Evolutionary conservation across 371 early-diverging fungal species (phyloP).

Genomic region (Funneliformis caledonium): DNA sequence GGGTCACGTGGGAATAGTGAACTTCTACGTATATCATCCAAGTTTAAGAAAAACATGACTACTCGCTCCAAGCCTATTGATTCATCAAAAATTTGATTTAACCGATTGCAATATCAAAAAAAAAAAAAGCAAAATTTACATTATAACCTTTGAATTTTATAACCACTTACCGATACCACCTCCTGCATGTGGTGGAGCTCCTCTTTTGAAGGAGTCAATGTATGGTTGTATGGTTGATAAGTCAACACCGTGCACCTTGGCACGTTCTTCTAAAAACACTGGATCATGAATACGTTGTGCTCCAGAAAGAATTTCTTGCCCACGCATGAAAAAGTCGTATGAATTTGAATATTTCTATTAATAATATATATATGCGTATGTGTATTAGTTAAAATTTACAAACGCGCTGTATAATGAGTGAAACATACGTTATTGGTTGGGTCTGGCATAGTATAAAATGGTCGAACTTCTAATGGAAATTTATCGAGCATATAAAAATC

Average conservation of each 20-base stretch:
- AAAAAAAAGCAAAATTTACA: background rate
- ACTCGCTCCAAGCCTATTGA: constrained; percentile 92
- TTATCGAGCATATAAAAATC: constrained; percentile 99
- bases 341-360: constrained; percentile 92
- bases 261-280: constrained; percentile 82
- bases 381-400: background rate
- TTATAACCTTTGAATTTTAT: background rate
- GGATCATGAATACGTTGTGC: constrained; percentile 99
- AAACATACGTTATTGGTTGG: constrained; percentile 67
- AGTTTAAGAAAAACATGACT: constrained; percentile 95
- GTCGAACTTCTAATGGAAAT: constrained; percentile 96
- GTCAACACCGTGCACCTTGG: constrained; percentile 84
- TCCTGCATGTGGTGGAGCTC: constrained; percentile 99
- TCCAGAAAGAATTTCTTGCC: constrained; percentile 99
- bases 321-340: constrained; percentile 99
- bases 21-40: constrained; percentile 96
- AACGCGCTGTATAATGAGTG: background rate
- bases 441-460: constrained; percentile 99
- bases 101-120: background rate
- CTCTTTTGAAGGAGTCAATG: constrained; percentile 98
- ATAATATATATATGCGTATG: background rate
- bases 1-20: constrained; percentile 99
- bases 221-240: constrained; percentile 86
- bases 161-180: constrained; percentile 89
- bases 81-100: background rate